Conservation (phyloP, 495 filamentous ascomycete species). For the Sordaria brevicollis region DNA sequence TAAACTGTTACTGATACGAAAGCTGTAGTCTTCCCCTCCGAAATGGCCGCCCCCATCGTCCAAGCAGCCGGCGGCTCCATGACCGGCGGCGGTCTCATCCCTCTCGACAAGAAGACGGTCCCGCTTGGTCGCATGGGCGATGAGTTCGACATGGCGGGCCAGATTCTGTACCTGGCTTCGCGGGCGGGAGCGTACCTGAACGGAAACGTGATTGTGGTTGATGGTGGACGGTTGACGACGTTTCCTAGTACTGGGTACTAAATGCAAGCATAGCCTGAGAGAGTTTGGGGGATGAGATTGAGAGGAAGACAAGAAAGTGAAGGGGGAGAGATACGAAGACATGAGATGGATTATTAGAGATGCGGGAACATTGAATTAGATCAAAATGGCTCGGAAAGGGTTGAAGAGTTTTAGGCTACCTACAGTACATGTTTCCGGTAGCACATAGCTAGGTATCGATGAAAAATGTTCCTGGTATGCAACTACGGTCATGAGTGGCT, state of each 20-base stretch:
- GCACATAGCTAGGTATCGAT: too few relatives aligned
- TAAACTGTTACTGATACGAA: too few relatives aligned
- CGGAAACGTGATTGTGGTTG: conserved; percentile 46
- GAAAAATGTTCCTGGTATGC: too few relatives aligned
- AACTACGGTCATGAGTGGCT: too few relatives aligned
- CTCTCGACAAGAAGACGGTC: conserved; percentile 14
- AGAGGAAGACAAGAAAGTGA: neutral
- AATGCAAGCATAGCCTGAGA: neutral
- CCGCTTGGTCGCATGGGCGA: conserved; percentile 27
- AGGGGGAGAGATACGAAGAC: too few relatives aligned
- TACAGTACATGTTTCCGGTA: too few relatives aligned
- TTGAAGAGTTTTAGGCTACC: too few relatives aligned
- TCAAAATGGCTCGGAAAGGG: too few relatives aligned
- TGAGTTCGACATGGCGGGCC: conserved; percentile 48
- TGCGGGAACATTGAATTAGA: too few relatives aligned
- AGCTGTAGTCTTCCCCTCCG: conserved; percentile 52
- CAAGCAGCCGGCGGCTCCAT: conserved; percentile 30
- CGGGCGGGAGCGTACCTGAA: conserved; percentile 55
- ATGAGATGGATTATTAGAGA: too few relatives aligned
- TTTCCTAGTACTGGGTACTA: conserved; percentile 45
- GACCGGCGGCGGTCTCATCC: conserved; percentile 8
- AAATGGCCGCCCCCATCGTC: conserved; percentile 46
- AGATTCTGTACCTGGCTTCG: conserved; percentile 51
- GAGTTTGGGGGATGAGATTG: neutral
- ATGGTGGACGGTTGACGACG: conserved; percentile 49